A percentile compares a stretch with the other conserved stretches of the same genome.
These are phyloP conservation scores for Brettanomyces sp. DNA, from an alignment of 805 yeast species.

Conservation along the genomic window DNA sequence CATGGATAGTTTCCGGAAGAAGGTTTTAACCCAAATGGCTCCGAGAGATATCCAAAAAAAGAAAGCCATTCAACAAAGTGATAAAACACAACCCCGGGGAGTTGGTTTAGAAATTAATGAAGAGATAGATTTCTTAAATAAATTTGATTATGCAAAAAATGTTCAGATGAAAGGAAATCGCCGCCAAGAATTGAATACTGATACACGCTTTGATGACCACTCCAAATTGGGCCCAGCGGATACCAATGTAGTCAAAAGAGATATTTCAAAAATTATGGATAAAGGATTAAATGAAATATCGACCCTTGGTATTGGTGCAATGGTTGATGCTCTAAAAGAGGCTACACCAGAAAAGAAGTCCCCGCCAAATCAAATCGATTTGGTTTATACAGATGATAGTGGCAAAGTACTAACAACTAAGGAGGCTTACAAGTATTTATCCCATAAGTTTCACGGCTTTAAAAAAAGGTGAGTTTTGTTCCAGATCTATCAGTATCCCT, in stretches of 20 bases:
- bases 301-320: slow-evolving; percentile 27
- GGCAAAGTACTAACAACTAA: slow-evolving; percentile 55
- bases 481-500: too few species aligned
- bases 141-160: slow-evolving; percentile 16
- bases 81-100: neutral
- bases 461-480: too few species aligned
- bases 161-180: neutral
- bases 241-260: too few species aligned
- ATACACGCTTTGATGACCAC: neutral
- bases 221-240: neutral
- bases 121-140: slow-evolving; percentile 26
- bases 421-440: slow-evolving; percentile 68
- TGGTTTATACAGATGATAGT: slow-evolving; percentile 53
- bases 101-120: slow-evolving; percentile 25
- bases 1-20: slow-evolving; percentile 21
- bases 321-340: slow-evolving; percentile 24
- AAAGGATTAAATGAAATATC: slow-evolving; percentile 3
- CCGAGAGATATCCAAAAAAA: neutral
- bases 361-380: slow-evolving; percentile 32
- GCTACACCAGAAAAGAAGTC: neutral
- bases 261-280: slow-evolving; percentile 2
- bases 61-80: neutral
- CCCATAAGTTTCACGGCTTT: slow-evolving; percentile 70
- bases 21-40: neutral
- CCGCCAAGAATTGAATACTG: too few species aligned